Percentiles rank a stretch among this genome's conserved stretches.
These are phyloP conservation scores for Schrenkiella parvula DNA, from an alignment of 345 rosid species.

Conservation along the genomic window DNA sequence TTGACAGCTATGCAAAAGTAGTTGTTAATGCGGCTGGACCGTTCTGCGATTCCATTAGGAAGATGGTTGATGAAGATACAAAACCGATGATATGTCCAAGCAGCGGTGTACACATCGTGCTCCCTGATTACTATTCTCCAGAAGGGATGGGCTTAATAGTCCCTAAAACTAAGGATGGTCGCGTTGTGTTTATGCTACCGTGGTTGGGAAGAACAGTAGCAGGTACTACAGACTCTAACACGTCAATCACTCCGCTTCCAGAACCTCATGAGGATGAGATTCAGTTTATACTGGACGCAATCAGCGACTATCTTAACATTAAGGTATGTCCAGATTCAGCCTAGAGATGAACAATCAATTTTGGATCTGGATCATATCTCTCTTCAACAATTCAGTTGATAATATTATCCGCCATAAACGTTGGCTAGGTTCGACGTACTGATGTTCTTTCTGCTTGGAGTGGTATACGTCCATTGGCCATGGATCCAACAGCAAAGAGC, in stretches of 20 bases:
- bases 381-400: neutral
- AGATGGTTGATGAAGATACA: slow-evolving; percentile 66
- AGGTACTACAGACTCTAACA: slow-evolving; percentile 93
- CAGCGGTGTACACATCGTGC: slow-evolving; percentile 92
- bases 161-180: slow-evolving; percentile 98
- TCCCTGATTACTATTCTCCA: slow-evolving; percentile 98
- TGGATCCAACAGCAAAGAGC: slow-evolving; percentile 81
- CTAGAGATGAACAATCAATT: neutral
- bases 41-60: slow-evolving; percentile 86
- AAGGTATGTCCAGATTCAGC: slow-evolving; percentile 49
- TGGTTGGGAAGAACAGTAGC: slow-evolving; percentile 98
- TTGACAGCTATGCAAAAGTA: slow-evolving; percentile 82
- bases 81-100: slow-evolving; percentile 86
- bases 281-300: slow-evolving; percentile 94
- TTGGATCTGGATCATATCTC: neutral
- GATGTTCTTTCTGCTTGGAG: slow-evolving; percentile 99
- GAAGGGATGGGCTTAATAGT: slow-evolving; percentile 99
- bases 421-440: slow-evolving; percentile 65
- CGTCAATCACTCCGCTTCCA: slow-evolving; percentile 76
- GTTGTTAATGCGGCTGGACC: slow-evolving; percentile 97
- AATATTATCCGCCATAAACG: neutral
- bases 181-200: slow-evolving; percentile 96
- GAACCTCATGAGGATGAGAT: slow-evolving; percentile 98
- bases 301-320: slow-evolving; percentile 76
- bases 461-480: slow-evolving; percentile 95